phyloP scores from a whole-genome alignment of 441 rosid genomes.

The Manihot esculenta region DNA sequence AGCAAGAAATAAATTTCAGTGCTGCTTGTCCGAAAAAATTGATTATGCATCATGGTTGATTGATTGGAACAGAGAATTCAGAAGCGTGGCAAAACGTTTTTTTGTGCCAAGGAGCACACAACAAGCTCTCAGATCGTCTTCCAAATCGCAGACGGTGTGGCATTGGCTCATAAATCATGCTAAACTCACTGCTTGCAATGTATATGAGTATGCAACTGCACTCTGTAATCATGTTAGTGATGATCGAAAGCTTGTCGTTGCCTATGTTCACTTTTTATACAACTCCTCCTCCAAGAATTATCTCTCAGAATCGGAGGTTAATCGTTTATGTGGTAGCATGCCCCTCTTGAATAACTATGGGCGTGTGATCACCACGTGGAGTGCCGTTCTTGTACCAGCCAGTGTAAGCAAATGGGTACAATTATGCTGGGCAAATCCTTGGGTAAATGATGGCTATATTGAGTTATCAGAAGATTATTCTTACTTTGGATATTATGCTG shows the following conservation, averaged over 20 bases:
- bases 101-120: constrained; percentile 46
- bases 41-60: constrained; percentile 42
- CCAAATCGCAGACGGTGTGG: constrained; percentile 18
- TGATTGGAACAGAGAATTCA: constrained; percentile 52
- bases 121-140: constrained; percentile 27
- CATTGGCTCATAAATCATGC: constrained; percentile 46
- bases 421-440: constrained; percentile 45
- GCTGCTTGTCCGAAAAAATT: constrained; percentile 27
- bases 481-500: constrained; percentile 33
- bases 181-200: constrained; percentile 15
- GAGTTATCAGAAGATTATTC: constrained; percentile 58
- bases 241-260: constrained; percentile 41
- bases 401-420: constrained; percentile 61
- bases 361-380: constrained; percentile 20
- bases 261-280: constrained; percentile 52
- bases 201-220: constrained; percentile 31
- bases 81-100: constrained; percentile 25
- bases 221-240: constrained; percentile 23
- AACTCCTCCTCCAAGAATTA: constrained; percentile 28
- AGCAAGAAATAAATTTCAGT: background rate
- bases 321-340: constrained; percentile 34
- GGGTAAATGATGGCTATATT: constrained; percentile 46
- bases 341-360: constrained; percentile 63
- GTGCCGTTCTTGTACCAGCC: constrained; percentile 61
- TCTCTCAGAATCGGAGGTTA: constrained; percentile 29